Evolutionary conservation across 2,329 filamentous ascomycete species (phyloP).

Genomic region (Annulohypoxylon truncatum): DNA sequence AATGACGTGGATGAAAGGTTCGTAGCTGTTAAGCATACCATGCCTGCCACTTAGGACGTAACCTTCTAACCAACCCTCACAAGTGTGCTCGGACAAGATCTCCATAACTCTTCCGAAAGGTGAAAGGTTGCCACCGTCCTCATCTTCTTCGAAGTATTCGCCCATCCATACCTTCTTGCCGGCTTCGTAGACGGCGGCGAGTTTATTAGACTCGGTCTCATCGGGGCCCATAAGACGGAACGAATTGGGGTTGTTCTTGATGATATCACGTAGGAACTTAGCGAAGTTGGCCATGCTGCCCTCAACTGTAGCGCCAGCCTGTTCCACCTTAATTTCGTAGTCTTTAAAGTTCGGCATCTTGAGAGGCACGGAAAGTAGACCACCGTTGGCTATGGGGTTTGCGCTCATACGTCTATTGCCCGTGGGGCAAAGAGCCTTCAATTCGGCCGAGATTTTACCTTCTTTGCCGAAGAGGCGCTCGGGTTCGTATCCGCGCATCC

Average conservation of each 20-base stretch:
- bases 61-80: constrained; percentile 83
- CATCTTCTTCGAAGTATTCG: constrained; percentile 81
- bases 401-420: constrained; percentile 79
- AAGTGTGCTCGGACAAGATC: constrained; percentile 84
- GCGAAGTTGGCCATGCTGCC: constrained; percentile 79
- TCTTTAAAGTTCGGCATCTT: constrained; percentile 76
- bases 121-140: constrained; percentile 78
- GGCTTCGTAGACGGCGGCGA: constrained; percentile 75
- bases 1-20: constrained; percentile 85
- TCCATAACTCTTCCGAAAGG: constrained; percentile 81
- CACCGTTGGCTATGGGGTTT: constrained; percentile 80
- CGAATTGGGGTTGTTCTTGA: constrained; percentile 71
- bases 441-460: constrained; percentile 71
- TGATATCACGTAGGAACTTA: constrained; percentile 73
- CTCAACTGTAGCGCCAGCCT: constrained; percentile 66
- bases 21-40: constrained; percentile 82
- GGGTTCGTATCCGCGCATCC: constrained; percentile 82
- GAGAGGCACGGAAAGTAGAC: constrained; percentile 73
- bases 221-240: constrained; percentile 85
- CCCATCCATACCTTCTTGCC: constrained; percentile 85
- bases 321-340: constrained; percentile 72
- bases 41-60: constrained; percentile 81
- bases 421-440: constrained; percentile 72
- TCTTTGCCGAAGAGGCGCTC: constrained; percentile 75
- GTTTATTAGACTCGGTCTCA: constrained; percentile 85